Conservation (phyloP, 352 stramenopile species). For the Phytopythium helicoides region DNA sequence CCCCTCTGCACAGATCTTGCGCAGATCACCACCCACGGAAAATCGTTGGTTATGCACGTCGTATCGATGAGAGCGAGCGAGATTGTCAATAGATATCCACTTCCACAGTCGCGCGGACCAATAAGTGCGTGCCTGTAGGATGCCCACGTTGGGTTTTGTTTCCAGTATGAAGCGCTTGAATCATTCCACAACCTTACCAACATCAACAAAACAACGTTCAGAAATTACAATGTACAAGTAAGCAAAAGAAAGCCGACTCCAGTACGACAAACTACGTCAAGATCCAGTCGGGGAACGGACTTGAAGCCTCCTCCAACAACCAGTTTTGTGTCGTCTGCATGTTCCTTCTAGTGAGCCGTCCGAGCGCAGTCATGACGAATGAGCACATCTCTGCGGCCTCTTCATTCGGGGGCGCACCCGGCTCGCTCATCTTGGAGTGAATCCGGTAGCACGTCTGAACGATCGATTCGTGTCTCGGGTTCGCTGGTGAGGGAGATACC, state of each 20-base stretch:
- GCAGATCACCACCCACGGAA: no score
- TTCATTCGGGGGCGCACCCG: background rate
- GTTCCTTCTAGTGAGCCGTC: slow-evolving; percentile 3
- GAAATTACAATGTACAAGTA: background rate
- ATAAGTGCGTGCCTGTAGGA: no score
- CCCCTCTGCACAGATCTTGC: no score
- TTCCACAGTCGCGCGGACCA: no score
- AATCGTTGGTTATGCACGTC: no score
- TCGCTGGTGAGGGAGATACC: background rate
- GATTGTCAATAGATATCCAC: no score
- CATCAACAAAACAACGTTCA: no score
- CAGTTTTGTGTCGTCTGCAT: slow-evolving; percentile 10
- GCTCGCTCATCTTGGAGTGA: slow-evolving; percentile 2
- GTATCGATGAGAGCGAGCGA: no score
- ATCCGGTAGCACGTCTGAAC: slow-evolving; percentile 8
- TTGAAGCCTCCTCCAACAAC: slow-evolving; percentile 5
- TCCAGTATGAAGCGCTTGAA: no score
- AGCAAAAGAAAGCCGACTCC: no score
- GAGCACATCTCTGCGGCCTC: slow-evolving; percentile 2
- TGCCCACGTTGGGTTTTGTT: no score
- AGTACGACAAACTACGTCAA: slow-evolving; percentile 1
- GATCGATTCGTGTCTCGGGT: slow-evolving; percentile 5
- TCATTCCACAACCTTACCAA: no score
- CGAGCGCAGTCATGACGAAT: slow-evolving; percentile 6
- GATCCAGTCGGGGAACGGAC: slow-evolving; percentile 9